These are phyloP conservation scores for Tolypocladium album DNA, from an alignment of 2,329 filamentous ascomycete genomes.

Conservation along the genomic window DNA sequence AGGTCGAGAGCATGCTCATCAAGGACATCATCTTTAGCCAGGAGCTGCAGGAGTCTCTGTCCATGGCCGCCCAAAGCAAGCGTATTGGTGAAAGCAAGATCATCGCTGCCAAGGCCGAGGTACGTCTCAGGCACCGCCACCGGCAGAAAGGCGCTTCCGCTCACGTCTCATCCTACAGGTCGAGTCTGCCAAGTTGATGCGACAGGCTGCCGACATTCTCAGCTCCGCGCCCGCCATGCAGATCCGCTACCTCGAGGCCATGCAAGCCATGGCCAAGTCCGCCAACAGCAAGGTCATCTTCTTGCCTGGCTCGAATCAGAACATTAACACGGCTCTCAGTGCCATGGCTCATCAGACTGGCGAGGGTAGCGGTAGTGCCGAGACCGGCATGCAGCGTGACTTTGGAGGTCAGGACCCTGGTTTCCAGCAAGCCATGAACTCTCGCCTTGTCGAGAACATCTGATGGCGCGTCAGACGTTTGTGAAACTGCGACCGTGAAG, in stretches of 20 bases:
- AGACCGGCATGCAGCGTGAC: conserved; percentile 29
- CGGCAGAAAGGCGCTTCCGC: not conserved
- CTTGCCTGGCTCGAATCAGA: conserved; percentile 52
- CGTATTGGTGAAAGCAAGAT: conserved; percentile 97
- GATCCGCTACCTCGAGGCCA: conserved; percentile 93
- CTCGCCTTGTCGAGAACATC: conserved; percentile 77
- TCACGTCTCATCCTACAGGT: conserved; percentile 35
- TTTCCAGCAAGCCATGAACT: conserved; percentile 73
- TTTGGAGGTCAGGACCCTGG: conserved; percentile 44
- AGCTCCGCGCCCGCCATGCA: conserved; percentile 93
- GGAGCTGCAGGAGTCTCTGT: conserved; percentile 89
- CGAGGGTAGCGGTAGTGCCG: conserved; percentile 27
- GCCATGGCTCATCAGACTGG: conserved; percentile 27
- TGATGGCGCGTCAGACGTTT: conserved; percentile 28
- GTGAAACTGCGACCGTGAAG: conserved; percentile 8
- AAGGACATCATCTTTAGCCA: conserved; percentile 98
- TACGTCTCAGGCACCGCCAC: conserved; percentile 8
- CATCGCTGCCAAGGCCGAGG: conserved; percentile 88
- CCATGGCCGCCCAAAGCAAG: conserved; percentile 98
- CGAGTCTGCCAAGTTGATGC: conserved; percentile 88
- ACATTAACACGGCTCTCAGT: conserved; percentile 35
- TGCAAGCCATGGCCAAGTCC: conserved; percentile 96
- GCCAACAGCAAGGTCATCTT: conserved; percentile 87
- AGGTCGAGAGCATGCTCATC: conserved; percentile 97
- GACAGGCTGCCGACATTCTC: conserved; percentile 87